Evolutionary conservation across 345 rosid genomes (phyloP).

Genomic region (Viola odorata): DNA sequence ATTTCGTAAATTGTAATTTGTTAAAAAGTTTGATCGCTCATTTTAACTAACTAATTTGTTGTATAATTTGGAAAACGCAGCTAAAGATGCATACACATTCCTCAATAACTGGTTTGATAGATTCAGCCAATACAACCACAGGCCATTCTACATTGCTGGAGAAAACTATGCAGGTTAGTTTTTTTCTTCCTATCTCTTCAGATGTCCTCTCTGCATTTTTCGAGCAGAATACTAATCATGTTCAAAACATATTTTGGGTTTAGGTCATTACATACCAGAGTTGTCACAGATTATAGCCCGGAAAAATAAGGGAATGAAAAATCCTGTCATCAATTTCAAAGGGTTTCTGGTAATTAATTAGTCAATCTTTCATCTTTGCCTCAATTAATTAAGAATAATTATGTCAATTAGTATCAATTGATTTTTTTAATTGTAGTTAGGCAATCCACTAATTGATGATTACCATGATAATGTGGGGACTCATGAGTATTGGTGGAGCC

Average conservation of each 20-base stretch:
- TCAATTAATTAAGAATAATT: not conserved
- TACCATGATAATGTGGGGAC: constrained; percentile 42
- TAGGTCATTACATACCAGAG: constrained; percentile 89
- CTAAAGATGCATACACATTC: constrained; percentile 58
- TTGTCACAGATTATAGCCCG: constrained; percentile 48
- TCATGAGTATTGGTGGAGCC: constrained; percentile 63
- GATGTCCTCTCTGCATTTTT: too few relatives aligned
- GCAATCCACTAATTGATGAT: constrained; percentile 58
- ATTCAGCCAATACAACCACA: constrained; percentile 61
- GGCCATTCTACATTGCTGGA: constrained; percentile 80
- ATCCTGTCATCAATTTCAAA: constrained; percentile 53
- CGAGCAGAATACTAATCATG: not conserved
- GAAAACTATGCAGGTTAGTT: constrained; percentile 90
- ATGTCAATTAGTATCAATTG: not conserved
- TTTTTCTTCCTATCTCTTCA: not conserved
- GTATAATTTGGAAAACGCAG: constrained; percentile 32
- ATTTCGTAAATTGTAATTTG: not conserved
- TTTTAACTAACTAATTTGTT: not conserved
- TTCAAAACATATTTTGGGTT: constrained; percentile 35
- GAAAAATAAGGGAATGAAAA: constrained; percentile 42
- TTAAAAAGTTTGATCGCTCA: constrained; percentile 19
- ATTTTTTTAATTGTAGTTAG: constrained; percentile 32
- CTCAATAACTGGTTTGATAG: constrained; percentile 63
- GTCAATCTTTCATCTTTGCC: too few relatives aligned
- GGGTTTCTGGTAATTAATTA: constrained; percentile 58